Conservation (phyloP, 139 green algal species). For the Chlorella sp. region DNA sequence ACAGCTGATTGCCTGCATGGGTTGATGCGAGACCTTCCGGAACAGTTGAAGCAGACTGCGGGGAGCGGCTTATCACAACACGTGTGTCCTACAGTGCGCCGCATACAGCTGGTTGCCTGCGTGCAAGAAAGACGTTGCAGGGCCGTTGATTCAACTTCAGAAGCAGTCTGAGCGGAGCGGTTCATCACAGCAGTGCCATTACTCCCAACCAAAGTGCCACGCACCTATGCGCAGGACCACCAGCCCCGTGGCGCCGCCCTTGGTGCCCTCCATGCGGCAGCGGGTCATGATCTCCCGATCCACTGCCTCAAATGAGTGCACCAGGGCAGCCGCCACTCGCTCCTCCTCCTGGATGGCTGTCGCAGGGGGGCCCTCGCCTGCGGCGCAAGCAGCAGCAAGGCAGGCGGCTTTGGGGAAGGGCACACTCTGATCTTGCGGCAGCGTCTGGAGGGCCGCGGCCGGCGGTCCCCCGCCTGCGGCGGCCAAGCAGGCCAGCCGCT, state of each 20-base stretch:
- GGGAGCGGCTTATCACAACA: too few relatives aligned
- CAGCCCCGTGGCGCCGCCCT: conserved; percentile 73
- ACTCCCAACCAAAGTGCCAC: too few relatives aligned
- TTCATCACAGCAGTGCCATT: background rate
- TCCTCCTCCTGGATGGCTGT: conserved; percentile 36
- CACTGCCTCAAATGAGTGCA: conserved; percentile 49
- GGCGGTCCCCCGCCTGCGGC: too few relatives aligned
- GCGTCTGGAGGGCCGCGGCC: too few relatives aligned
- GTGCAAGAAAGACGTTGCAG: too few relatives aligned
- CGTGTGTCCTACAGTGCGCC: too few relatives aligned
- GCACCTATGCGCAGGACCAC: conserved; percentile 63
- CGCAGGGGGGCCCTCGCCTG: conserved; percentile 23
- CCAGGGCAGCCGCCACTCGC: conserved; percentile 48
- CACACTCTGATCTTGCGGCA: background rate
- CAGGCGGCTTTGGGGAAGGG: background rate
- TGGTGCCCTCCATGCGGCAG: conserved; percentile 46
- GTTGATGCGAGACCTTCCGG: too few relatives aligned
- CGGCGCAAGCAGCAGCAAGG: background rate
- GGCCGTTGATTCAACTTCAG: too few relatives aligned
- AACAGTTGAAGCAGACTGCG: too few relatives aligned
- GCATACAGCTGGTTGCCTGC: too few relatives aligned
- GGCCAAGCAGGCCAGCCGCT: too few relatives aligned
- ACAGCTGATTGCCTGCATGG: conserved; percentile 59
- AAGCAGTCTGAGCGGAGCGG: too few relatives aligned
- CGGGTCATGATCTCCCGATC: conserved; percentile 68